A percentile compares a stretch with the other conserved stretches of the same genome.
Conservation (phyloP, 352 stramenopile species). For the Phytophthora melonis region DNA sequence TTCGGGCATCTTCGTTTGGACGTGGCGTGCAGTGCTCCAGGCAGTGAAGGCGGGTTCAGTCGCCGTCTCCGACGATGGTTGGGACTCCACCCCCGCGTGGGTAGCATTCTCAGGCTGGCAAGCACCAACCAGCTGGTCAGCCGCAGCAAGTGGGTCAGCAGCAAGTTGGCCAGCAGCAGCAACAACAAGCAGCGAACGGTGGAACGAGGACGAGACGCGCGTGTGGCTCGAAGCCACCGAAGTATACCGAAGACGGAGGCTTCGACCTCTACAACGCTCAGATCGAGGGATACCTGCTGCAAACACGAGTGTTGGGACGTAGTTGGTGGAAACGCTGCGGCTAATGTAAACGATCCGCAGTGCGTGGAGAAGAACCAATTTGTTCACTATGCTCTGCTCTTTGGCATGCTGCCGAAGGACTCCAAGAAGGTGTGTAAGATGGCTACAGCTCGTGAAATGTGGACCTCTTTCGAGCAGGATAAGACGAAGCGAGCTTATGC, state of each 20-base stretch:
- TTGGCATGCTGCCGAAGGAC: slow-evolving; percentile 9
- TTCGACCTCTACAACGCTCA: neutral
- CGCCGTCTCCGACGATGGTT: neutral
- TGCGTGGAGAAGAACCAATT: slow-evolving; percentile 8
- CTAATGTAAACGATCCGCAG: neutral
- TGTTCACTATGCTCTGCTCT: slow-evolving; percentile 2
- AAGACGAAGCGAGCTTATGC: slow-evolving; percentile 13
- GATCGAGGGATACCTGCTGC: neutral
- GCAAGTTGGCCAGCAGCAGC: neutral
- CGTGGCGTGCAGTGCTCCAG: neutral
- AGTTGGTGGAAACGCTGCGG: neutral
- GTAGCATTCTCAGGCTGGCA: neutral
- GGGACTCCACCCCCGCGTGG: neutral
- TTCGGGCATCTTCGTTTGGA: neutral
- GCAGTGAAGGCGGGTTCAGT: neutral
- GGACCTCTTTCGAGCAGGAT: slow-evolving; percentile 4
- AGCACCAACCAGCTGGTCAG: neutral
- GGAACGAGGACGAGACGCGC: neutral
- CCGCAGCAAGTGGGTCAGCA: neutral
- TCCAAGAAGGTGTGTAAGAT: slow-evolving; percentile 19
- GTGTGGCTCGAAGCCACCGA: neutral
- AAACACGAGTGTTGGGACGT: neutral
- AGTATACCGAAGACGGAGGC: neutral
- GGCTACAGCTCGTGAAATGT: neutral
- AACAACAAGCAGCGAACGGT: neutral